phyloP scores from a whole-genome alignment of 441 rosid genomes.

The Populus tomentosa region DNA sequence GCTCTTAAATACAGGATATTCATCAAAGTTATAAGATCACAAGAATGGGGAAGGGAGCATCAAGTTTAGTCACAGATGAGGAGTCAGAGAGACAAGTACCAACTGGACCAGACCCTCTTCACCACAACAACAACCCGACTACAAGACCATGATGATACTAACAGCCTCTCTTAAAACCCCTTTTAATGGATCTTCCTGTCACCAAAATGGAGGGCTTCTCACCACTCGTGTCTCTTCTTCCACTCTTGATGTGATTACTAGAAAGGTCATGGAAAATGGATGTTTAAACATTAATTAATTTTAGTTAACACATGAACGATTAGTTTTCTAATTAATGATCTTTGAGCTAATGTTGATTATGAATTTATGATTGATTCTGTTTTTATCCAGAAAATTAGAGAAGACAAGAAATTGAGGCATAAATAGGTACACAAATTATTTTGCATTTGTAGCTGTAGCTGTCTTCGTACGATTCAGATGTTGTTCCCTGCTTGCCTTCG shows the following conservation, averaged over 20 bases:
- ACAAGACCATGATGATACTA: slow-evolving; percentile 27
- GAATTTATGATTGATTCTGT: too few relatives aligned
- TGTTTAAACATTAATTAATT: background rate
- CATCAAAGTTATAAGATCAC: background rate
- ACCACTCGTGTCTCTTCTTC: background rate
- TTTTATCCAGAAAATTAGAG: too few relatives aligned
- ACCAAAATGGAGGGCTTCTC: slow-evolving; percentile 1
- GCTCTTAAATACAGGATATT: too few relatives aligned
- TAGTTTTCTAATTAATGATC: background rate
- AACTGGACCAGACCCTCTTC: slow-evolving; percentile 77
- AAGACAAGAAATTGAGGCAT: too few relatives aligned
- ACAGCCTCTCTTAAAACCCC: background rate
- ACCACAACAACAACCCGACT: slow-evolving; percentile 47
- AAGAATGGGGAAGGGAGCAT: slow-evolving; percentile 15
- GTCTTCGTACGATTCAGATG: background rate
- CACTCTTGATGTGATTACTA: background rate
- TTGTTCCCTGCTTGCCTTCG: too few relatives aligned
- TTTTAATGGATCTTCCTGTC: background rate
- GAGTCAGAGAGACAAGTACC: slow-evolving; percentile 56
- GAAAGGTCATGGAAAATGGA: too few relatives aligned
- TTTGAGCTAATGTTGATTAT: background rate
- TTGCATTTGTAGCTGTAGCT: background rate
- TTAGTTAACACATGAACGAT: background rate
- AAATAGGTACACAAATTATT: too few relatives aligned
- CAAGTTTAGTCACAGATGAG: slow-evolving; percentile 15